phyloP scores from a whole-genome alignment of 2,329 filamentous ascomycete genomes.

The Pestalotiopsis sp. region DNA sequence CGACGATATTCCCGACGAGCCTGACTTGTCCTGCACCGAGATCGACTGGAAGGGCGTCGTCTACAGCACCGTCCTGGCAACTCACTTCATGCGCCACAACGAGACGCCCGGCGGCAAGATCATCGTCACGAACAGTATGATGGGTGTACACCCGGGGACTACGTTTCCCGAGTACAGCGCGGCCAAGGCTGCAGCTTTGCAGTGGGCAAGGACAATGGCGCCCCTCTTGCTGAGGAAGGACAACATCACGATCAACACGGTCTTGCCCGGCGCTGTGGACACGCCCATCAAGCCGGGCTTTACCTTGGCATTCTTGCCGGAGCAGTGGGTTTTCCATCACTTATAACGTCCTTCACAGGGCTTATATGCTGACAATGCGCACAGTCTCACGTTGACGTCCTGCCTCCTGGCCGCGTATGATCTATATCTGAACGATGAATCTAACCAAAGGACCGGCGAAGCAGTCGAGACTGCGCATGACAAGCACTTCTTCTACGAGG shows the following conservation, averaged over 20 bases:
- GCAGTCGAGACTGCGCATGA: constrained; percentile 6
- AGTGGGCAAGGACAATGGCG: not conserved
- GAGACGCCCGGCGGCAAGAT: constrained; percentile 5
- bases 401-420: constrained; percentile 5
- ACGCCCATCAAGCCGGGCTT: constrained; percentile 1
- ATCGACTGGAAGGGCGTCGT: constrained; percentile 2
- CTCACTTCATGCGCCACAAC: constrained; percentile 10
- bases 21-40: not conserved
- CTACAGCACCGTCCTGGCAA: not conserved
- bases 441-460: constrained; percentile 6
- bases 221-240: constrained; percentile 2
- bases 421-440: not conserved
- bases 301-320: not conserved
- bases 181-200: not conserved
- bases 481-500: constrained; percentile 7
- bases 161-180: constrained; percentile 12
- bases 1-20: constrained; percentile 3
- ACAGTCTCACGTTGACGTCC: not conserved
- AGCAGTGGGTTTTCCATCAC: not conserved
- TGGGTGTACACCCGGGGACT: constrained; percentile 5
- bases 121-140: constrained; percentile 10
- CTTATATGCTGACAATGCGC: not conserved
- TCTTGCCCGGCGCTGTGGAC: not conserved
- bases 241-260: constrained; percentile 7
- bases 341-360: not conserved